Evolutionary conservation across 495 filamentous ascomycete species (phyloP), one percentile per base, ranked within the genome.

Genomic region (Podospora didyma): DNA sequence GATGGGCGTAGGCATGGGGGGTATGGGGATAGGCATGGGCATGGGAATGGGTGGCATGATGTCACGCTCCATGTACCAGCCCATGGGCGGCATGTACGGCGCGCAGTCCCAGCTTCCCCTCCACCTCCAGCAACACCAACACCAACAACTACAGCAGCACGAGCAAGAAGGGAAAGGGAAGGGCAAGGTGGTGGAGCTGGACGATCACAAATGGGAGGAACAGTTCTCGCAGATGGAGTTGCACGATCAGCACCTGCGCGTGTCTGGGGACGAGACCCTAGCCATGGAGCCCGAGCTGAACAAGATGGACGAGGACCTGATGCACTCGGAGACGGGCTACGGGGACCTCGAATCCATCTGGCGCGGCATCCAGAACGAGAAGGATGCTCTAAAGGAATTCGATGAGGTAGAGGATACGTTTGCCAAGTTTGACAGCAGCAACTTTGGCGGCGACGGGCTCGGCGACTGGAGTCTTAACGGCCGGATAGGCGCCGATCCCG

Each of bases 181-280:
- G 71, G 88, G 82, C 3, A 85, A 91, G 62, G 86, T 98, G 75
- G 84, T 96, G 3, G 95, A 97, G 75, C 81, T 97, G 23, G 90
- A 96, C 65, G 92, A 97, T 57, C 79, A 86, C 62, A 86, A 94
- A 56, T 99, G 95, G 94, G 94, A 97, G 73, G 87, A 88, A 57
- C 92, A 97, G 67, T 99, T 99, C 67, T 86, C 87, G 45, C 82
- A 93, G 74, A 85, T 97, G 69, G 91, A 94, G 73, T 75, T 87
- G 44, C 81, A 86, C 48, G 86, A 84, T 20, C 77, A 82, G 62
- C 60, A 79, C 54, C 54, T 57, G 12, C 72, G 75, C 23, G 78
- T 76, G 48, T 37, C 61, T 46, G 60, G 82, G 58, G 90, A 95
- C 65, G 83, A 84, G 55, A 85, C 87, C 49, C 78, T 77, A 55